Conservation (phyloP, 257 asterid genomes). For the Solanum chilense region DNA sequence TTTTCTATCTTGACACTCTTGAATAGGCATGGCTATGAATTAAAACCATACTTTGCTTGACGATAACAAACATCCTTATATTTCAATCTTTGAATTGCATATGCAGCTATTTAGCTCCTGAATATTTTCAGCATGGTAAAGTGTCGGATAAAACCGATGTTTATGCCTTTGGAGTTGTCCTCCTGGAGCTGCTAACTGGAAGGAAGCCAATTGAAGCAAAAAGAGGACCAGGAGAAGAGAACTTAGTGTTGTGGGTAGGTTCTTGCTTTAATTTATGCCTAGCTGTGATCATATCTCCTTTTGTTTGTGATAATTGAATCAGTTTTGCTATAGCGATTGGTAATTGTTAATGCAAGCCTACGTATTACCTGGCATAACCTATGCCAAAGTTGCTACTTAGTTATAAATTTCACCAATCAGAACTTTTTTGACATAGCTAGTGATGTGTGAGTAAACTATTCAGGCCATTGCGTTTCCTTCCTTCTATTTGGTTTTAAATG, state of each 20-base stretch:
- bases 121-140: slow-evolving; percentile 92
- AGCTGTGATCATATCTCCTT: neutral
- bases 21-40: neutral
- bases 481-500: neutral
- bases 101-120: slow-evolving; percentile 80
- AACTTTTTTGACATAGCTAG: neutral
- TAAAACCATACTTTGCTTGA: neutral
- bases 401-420: neutral
- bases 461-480: neutral
- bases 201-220: slow-evolving; percentile 76
- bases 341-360: neutral
- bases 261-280: neutral
- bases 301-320: neutral
- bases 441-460: neutral
- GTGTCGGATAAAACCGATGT: slow-evolving; percentile 87
- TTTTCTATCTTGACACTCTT: neutral
- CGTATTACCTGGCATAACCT: neutral
- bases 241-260: slow-evolving; percentile 62
- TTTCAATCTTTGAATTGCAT: neutral
- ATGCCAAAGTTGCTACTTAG: neutral
- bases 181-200: slow-evolving; percentile 79
- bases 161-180: slow-evolving; percentile 83
- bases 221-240: slow-evolving; percentile 85
- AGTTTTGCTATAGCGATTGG: neutral
- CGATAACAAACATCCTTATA: neutral